Evolutionary conservation across 2,329 filamentous ascomycete genomes (phyloP), one percentile per base, ranked within the genome.

Genomic region (Daldinia eschscholtzii): DNA sequence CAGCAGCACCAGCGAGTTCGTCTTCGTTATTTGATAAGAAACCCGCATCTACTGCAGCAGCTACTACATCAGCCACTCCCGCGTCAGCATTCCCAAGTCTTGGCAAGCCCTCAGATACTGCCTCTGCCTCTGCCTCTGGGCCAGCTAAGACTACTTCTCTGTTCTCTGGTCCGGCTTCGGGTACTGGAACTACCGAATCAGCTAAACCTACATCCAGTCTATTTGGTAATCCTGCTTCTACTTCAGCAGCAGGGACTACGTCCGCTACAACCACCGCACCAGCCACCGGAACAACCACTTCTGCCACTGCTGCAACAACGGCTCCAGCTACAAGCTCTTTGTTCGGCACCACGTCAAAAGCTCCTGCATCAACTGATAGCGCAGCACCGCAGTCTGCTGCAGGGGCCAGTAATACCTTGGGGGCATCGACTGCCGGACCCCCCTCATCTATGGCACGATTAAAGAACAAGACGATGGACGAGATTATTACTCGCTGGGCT

Each of bases 381-480:
- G 64, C 77, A 1, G 70, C 78, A 52, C 52, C 73, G 52, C 75
- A 76, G 56, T 59, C 76, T 20, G 57, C 72, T 1, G 33, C 75
- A 15, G 61, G 70, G 15, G 67, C 74, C 7, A 64, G 20, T 46
- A 72, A 81, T 26, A 84, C 78, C 30, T 82, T 95, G 56, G 89
- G 89, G 18, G 89, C 90, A 30, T 97, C 94, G 1, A 97, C 93
- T 3, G 85, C 89, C 37, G 94, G 94, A 0, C 93, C 94, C 1
- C 84, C 91, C 2, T 95, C 96, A 15, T 91, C 94, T 64, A 89
- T 97, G 76, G 96, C 95, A 3, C 91, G 96, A 30, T 85, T 99
- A 41, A 97, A 97, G 85, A 97, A 98, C 81, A 98, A 97, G 83
- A 97, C 95, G 0, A 98, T 99, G 92, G 96, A 99, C 77, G 96